These are phyloP conservation scores for Choanephora cucurbitarum DNA, from an alignment of 371 early-diverging fungal genomes.

Conservation along the genomic window DNA sequence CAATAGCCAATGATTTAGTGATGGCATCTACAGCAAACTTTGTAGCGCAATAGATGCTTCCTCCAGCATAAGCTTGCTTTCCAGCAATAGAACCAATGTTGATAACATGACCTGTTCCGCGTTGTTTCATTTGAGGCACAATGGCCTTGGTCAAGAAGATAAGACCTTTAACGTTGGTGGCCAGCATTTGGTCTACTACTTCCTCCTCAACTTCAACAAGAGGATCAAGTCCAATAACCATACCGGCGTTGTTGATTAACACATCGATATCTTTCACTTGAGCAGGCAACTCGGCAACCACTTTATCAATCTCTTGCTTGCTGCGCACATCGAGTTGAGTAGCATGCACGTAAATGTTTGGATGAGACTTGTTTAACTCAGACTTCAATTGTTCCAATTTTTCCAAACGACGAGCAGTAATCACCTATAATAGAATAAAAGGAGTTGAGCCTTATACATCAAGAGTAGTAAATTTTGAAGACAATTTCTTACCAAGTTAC, in stretches of 20 bases:
- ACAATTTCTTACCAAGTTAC: conserved; percentile 64
- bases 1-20: conserved; percentile 73
- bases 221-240: conserved; percentile 84
- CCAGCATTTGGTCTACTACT: conserved; percentile 80
- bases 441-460: no score
- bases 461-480: neutral
- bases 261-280: conserved; percentile 70
- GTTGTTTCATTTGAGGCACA: conserved; percentile 80
- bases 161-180: conserved; percentile 91
- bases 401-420: conserved; percentile 82
- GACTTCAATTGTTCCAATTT: conserved; percentile 61
- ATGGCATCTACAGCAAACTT: conserved; percentile 92
- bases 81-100: conserved; percentile 89
- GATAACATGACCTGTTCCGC: conserved; percentile 80
- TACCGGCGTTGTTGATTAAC: conserved; percentile 73
- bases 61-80: conserved; percentile 70
- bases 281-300: conserved; percentile 56
- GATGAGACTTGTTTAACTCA: conserved; percentile 53
- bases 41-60: conserved; percentile 89
- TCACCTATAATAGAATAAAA: conserved; percentile 39
- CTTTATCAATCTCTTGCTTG: conserved; percentile 55
- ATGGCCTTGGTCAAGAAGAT: conserved; percentile 82
- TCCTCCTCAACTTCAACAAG: conserved; percentile 64
- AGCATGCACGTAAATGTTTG: conserved; percentile 60
- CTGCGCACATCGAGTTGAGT: conserved; percentile 78